Base-by-base conservation (phyloP, 1,284 basidiomycete species). In the Austroboletus niveus region DNA sequence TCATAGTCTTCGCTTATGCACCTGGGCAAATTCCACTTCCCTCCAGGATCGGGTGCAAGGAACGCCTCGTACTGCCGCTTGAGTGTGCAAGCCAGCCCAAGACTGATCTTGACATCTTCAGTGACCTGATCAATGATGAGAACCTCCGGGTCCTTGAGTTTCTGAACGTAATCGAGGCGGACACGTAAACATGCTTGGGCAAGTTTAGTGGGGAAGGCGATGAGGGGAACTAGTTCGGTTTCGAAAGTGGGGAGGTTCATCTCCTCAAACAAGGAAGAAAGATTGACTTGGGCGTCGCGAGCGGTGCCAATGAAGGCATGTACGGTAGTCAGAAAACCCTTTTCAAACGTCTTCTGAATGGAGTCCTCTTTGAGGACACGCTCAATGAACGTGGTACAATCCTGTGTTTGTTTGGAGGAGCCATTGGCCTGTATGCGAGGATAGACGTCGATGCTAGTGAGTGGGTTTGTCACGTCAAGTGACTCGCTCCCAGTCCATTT, bases 101-200 rank as follows among this genome's bases (percentile, higher is more conserved):
- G 88, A 58, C 90, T 92, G 48, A 96, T 81, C 62, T 96, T 89
- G 57, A 99, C 79, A 67, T 98, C 95, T 62, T 96, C 94, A 15
- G 89, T 89, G 76, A 98, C 90, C 68, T 98, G 95, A 70, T 99
- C 94, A 59, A 99, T 90, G 54, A 98, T 92, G 56, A 97, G 80
- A 49, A 92, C 78, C 63, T 93, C 84, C 24, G 93, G 94, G 57
- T 97, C 92, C 62, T 84, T 85, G 54, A 99, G 80, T 63, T 94
- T 94, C 64, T 87, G 83, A 5, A 94, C 92, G 56, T 96, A 97
- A 55, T 94, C 90, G 31, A 99, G 80, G 38, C 94, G 89, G 29
- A 96, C 85, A 47, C 88, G 89, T 51, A 99, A 78, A 42, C 89
- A 88, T 46, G 95, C 95, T 66, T 98, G 91, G 29, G 95, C 92